Conservation (phyloP, 2,329 filamentous ascomycete species). For the Daldinia eschscholtzii region DNA sequence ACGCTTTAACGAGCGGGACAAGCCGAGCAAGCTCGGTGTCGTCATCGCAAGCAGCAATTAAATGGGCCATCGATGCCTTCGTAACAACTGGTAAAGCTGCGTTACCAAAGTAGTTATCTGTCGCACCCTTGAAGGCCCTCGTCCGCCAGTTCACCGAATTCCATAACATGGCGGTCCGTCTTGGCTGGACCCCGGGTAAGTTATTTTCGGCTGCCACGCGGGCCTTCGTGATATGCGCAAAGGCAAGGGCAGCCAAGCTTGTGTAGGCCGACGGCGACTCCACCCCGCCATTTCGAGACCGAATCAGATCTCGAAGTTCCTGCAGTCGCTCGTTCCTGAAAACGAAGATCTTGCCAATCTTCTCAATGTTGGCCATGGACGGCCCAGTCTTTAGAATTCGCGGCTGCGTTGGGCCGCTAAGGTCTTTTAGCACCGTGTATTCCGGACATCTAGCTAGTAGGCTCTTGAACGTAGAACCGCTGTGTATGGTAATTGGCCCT, state of each 20-base stretch:
- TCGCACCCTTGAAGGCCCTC: constrained; percentile 53
- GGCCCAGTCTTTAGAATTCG: constrained; percentile 46
- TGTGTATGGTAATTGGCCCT: constrained; percentile 34
- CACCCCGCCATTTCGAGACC: constrained; percentile 31
- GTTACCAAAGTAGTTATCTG: constrained; percentile 57
- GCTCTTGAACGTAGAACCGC: constrained; percentile 43
- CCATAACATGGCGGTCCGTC: constrained; percentile 50
- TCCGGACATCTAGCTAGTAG: constrained; percentile 56
- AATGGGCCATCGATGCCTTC: constrained; percentile 42
- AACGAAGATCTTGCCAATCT: constrained; percentile 59
- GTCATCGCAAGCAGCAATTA: constrained; percentile 46
- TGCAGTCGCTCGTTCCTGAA: constrained; percentile 54
- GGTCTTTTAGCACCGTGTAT: constrained; percentile 52
- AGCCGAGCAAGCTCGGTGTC: constrained; percentile 50
- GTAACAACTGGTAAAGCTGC: constrained; percentile 57
- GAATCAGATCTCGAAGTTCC: constrained; percentile 50
- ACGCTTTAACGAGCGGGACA: constrained; percentile 50
- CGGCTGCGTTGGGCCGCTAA: constrained; percentile 56
- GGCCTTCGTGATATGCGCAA: constrained; percentile 56
- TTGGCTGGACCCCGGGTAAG: constrained; percentile 42
- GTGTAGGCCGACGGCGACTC: constrained; percentile 56
- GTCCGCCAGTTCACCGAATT: constrained; percentile 59
- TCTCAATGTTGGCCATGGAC: constrained; percentile 51
- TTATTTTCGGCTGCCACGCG: constrained; percentile 49
- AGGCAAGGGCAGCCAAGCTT: constrained; percentile 57